These are phyloP conservation scores for Wickerhamiella kurtzmanii DNA, from an alignment of 805 yeast genomes.

Conservation along the genomic window DNA sequence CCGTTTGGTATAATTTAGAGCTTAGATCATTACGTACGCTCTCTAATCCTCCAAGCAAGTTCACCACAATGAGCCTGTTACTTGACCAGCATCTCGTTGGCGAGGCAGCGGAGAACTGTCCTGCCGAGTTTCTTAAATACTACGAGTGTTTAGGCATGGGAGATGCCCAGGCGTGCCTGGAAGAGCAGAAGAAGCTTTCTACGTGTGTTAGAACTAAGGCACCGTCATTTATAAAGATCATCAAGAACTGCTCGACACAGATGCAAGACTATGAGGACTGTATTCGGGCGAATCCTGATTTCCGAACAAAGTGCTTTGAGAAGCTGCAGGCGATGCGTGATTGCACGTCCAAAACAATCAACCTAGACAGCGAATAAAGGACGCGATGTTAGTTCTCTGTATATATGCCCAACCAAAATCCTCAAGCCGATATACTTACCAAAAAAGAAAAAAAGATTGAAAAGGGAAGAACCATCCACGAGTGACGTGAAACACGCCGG, in stretches of 20 bases:
- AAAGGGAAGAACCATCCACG: neutral
- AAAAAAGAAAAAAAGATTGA: neutral
- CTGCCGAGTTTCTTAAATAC: slow-evolving; percentile 55
- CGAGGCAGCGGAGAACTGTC: slow-evolving; percentile 65
- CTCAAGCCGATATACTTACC: neutral
- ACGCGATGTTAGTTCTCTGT: neutral
- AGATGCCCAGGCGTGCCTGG: slow-evolving; percentile 36
- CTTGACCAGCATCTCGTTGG: slow-evolving; percentile 66
- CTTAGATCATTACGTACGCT: neutral
- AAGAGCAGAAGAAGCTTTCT: slow-evolving; percentile 45
- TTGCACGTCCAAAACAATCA: slow-evolving; percentile 36
- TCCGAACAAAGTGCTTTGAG: slow-evolving; percentile 39
- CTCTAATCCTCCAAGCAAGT: neutral
- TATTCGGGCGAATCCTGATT: slow-evolving; percentile 34
- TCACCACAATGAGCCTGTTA: slow-evolving; percentile 28
- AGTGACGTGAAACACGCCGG: neutral
- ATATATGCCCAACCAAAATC: neutral
- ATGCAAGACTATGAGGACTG: slow-evolving; percentile 57
- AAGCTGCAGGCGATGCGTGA: slow-evolving; percentile 44
- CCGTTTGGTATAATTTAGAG: too few species aligned
- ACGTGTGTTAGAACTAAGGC: slow-evolving; percentile 50
- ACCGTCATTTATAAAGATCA: slow-evolving; percentile 60
- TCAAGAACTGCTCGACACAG: slow-evolving; percentile 43
- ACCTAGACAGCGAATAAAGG: neutral
- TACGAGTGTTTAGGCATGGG: slow-evolving; percentile 59